Base-by-base conservation (phyloP, 1,284 basidiomycete species). In the Calocybe gambosa region DNA sequence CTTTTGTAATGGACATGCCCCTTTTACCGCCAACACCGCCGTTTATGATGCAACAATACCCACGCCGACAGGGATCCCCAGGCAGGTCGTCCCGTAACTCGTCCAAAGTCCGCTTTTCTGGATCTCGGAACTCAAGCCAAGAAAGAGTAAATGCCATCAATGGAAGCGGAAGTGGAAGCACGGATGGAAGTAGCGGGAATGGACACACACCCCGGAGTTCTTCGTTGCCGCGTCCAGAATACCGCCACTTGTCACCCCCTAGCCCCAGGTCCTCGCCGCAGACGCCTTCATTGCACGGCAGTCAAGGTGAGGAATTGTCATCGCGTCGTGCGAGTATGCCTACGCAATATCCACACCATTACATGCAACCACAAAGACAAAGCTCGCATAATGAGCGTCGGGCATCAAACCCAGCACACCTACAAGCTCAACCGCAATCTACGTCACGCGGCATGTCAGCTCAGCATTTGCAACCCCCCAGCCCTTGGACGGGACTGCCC, bases 21-120 rank as follows among this genome's bases (percentile, higher is more conserved):
- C 67, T 87, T 9, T 69, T 87, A 28, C 85, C 84, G n/a, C 85
- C 84, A 1, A 71, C 77, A 1, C 75, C 84, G 21, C 83, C 85
- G 12, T 87, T 87, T 62, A 85, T 87, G 81, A 72, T 81, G 65
- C 77, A 77, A 51, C 72, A 78, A 26, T 65, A 66, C 47, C 54
- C 65, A n/a, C 60, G 64, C 16, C 63, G 60, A 29, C 60, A 61
- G 13, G 55, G 59, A 1, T 62, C 63, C 5, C 58, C 62, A 23
- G 56, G 58, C 4, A 60, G 56, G 18, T 61, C 63, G 1, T 45
- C 42, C n/a, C 35, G 44, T n/a, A 47, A 39, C 19, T 55, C 51
- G 13, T 50, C 47, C 7, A 55, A 50, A 38, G 47, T 45, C 6
- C 46, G 45, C 2, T 20, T 47, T 34, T 46, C 52, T 21, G 43